Evolutionary conservation across 495 filamentous ascomycete genomes (phyloP), one percentile per base, ranked within the genome.

Genomic region (Aspergillus homomorphus): DNA sequence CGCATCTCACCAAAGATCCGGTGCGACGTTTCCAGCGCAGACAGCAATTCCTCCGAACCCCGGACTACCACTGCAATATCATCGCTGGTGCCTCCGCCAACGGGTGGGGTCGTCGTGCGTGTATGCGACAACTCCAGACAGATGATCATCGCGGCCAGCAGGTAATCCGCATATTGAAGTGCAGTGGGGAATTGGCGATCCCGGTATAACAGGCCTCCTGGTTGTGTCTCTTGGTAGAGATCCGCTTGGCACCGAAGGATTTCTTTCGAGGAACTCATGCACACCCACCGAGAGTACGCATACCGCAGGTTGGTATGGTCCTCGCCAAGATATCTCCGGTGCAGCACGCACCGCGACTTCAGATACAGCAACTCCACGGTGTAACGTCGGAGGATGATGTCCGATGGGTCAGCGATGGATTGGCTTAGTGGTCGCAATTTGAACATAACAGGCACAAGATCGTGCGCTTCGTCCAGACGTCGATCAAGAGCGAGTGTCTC

Each of bases 131-230:
- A 76, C 60, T 95, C 91, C 28, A 96, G 76, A 62, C 86, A 87
- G 19, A 98, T 80, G 56, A 96, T 85, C 90, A 96, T 96, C 2
- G 90, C 88, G 1, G 90, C 91, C 18, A 95, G 85, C 15, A 96
- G 73, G 63, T 93, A 96, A 63, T 98, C 93, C 22, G 83, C 79
- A 49, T 86, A 88, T 18, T 90, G 90, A 4, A 95, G 80, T 0
- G 88, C 88, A 18, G 84, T 90, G 51, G 93, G 84, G 69, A 87
- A 89, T 80, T 82, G 91, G 63, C 86, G 84, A 69, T 90, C 86
- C 20, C 80, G 80, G 54, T 87, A 82, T 43, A 92, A 71, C 16
- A 88, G 82, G 5, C 90, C 89, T 30, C 84, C 85, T 2, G 87
- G 84, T 65, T 88, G 82, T 3, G 84, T 87, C 63, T 96, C 92